These are phyloP conservation scores for Lithospermum erythrorhizon DNA, from an alignment of 257 asterid species.

Conservation along the genomic window DNA sequence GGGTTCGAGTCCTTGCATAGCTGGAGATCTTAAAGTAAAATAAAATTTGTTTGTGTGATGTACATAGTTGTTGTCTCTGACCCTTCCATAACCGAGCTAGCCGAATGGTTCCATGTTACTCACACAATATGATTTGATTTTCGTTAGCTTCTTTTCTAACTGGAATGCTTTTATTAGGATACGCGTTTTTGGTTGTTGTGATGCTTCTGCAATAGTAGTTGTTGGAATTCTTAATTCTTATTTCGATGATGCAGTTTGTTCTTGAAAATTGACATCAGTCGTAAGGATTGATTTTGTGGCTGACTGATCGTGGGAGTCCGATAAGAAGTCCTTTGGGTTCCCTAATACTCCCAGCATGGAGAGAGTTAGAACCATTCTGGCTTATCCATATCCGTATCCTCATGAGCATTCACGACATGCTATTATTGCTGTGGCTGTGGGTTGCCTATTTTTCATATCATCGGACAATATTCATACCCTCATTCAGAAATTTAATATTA, in stretches of 20 bases:
- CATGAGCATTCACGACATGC: constrained; percentile 99
- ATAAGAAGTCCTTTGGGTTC: constrained; percentile 51
- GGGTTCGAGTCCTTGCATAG: no score
- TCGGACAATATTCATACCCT: constrained; percentile 96
- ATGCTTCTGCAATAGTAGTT: constrained; percentile 13
- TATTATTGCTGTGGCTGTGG: constrained; percentile 80
- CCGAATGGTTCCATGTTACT: no score
- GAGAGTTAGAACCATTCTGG: constrained; percentile 83
- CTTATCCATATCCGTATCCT: constrained; percentile 87
- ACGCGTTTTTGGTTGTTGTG: constrained; percentile 13
- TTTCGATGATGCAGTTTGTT: constrained; percentile 5
- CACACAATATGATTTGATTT: neutral
- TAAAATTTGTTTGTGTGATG: no score
- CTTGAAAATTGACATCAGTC: constrained; percentile 17
- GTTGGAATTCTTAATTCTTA: constrained; percentile 16
- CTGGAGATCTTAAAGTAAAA: no score
- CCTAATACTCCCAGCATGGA: constrained; percentile 79
- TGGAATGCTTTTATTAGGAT: neutral
- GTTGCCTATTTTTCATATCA: constrained; percentile 94
- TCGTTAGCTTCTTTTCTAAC: neutral
- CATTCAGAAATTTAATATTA: constrained; percentile 83
- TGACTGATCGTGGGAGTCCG: constrained; percentile 44
- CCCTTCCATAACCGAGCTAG: no score
- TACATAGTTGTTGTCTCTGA: no score
- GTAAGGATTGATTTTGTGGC: neutral